A percentile compares a stretch with the other conserved stretches of the same genome.
Conservation (phyloP, 1,284 basidiomycete species). For the Austroboletus rostrupii region DNA sequence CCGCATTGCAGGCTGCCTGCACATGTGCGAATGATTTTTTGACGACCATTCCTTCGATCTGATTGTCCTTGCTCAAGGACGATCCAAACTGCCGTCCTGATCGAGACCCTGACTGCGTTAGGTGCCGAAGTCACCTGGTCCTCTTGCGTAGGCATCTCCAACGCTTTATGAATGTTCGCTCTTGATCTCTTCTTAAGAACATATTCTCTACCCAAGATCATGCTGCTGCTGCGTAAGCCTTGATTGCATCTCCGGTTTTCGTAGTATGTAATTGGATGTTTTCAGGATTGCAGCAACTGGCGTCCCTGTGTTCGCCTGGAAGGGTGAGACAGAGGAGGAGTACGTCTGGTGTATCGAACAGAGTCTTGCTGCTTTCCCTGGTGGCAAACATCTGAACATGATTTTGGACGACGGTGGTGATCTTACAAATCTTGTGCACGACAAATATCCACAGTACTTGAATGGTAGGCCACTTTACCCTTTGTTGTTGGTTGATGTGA, state of each 20-base stretch:
- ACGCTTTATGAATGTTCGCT: conserved; percentile 2
- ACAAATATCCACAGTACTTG: conserved; percentile 92
- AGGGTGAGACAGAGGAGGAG: conserved; percentile 99
- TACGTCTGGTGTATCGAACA: conserved; percentile 99
- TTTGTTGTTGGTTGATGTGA: conserved; percentile 3
- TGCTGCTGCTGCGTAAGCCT: conserved; percentile 89
- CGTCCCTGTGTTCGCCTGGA: conserved; percentile 98
- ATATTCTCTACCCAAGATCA: conserved; percentile 99
- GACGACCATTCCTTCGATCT: neutral
- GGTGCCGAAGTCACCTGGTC: conserved; percentile 99
- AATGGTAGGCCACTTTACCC: conserved; percentile 42
- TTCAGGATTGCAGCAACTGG: conserved; percentile 92
- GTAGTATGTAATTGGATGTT: conserved; percentile 3
- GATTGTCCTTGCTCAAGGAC: conserved; percentile 55
- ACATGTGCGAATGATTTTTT: conserved; percentile 62
- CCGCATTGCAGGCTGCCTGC: conserved; percentile 95
- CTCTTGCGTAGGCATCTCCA: conserved; percentile 71
- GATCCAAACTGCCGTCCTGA: conserved; percentile 94
- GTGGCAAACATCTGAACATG: conserved; percentile 90
- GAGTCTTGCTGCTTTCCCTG: conserved; percentile 79
- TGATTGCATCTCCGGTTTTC: conserved; percentile 2
- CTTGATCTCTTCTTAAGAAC: conserved; percentile 56
- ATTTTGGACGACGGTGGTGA: conserved; percentile 99
- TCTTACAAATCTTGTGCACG: conserved; percentile 91
- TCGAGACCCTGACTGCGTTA: conserved; percentile 91